Percentiles rank a stretch among this genome's conserved stretches.
These are phyloP conservation scores for Senecio squalidus DNA, from an alignment of 140 eudicot species.

Conservation along the genomic window DNA sequence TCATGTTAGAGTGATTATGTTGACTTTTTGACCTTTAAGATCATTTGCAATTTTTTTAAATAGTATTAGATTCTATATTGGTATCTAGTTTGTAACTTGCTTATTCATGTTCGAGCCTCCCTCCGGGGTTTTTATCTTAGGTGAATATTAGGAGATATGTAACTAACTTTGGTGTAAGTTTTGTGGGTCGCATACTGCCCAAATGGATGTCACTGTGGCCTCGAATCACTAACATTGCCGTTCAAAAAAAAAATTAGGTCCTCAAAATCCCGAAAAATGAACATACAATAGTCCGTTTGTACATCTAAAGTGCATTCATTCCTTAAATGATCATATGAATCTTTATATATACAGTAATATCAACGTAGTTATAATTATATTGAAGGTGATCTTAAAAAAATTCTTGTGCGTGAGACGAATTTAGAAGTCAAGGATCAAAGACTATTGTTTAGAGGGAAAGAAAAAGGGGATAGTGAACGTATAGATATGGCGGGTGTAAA, in stretches of 20 bases:
- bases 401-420: slow-evolving; percentile 30
- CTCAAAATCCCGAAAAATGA: too few relatives aligned
- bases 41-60: background rate
- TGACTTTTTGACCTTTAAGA: slow-evolving; percentile 19
- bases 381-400: slow-evolving; percentile 37
- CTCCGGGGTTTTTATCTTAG: too few relatives aligned
- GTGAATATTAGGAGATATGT: too few relatives aligned
- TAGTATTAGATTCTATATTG: background rate
- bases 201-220: too few relatives aligned
- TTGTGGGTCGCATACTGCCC: too few relatives aligned
- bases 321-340: background rate
- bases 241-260: too few relatives aligned
- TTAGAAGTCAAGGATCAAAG: slow-evolving; percentile 46
- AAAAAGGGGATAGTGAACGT: slow-evolving; percentile 39
- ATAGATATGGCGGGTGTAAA: slow-evolving; percentile 46
- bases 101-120: background rate
- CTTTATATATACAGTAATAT: background rate
- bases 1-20: slow-evolving; percentile 12
- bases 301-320: background rate
- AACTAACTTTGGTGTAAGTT: too few relatives aligned
- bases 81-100: slow-evolving; percentile 1
- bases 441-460: slow-evolving; percentile 45
- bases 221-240: too few relatives aligned
- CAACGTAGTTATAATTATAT: background rate
- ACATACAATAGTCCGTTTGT: too few relatives aligned